These are phyloP conservation scores for Zelonia costaricensis DNA, from an alignment of 208 protist species.

Conservation along the genomic window DNA sequence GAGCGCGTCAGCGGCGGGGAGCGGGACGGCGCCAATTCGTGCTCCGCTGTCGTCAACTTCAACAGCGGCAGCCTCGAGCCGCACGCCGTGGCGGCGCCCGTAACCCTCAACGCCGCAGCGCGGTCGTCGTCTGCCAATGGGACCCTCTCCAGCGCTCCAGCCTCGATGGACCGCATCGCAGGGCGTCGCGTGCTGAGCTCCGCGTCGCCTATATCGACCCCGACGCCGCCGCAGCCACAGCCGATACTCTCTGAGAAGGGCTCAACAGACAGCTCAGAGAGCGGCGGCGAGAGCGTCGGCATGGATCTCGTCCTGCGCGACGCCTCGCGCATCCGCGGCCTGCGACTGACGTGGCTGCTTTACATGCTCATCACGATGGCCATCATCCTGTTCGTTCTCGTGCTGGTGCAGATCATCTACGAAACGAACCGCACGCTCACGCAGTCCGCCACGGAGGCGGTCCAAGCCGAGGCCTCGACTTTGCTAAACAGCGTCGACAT, in stretches of 20 bases:
- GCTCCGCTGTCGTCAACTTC: background rate
- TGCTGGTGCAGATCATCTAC: constrained; percentile 56
- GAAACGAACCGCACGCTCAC: constrained; percentile 48
- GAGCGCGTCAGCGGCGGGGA: constrained; percentile 3
- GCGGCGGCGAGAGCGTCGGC: constrained; percentile 5
- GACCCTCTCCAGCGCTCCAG: background rate
- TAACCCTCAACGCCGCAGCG: background rate
- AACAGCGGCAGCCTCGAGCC: constrained; percentile 2
- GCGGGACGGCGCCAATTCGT: background rate
- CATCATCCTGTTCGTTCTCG: constrained; percentile 52
- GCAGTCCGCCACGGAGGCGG: constrained; percentile 31
- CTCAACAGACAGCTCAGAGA: constrained; percentile 8
- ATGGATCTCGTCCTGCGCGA: constrained; percentile 64
- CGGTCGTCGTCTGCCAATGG: background rate
- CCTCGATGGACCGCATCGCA: background rate
- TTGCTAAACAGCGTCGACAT: constrained; percentile 28
- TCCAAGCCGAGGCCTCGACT: constrained; percentile 29
- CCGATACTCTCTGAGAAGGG: background rate
- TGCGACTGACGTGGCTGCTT: constrained; percentile 71
- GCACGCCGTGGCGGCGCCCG: background rate
- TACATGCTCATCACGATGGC: constrained; percentile 58
- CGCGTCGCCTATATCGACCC: background rate
- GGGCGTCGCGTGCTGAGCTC: background rate
- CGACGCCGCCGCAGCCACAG: background rate
- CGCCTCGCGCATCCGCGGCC: constrained; percentile 47